Evolutionary conservation across 139 green algal genomes (phyloP).

Genomic region (Chlorella sp.): DNA sequence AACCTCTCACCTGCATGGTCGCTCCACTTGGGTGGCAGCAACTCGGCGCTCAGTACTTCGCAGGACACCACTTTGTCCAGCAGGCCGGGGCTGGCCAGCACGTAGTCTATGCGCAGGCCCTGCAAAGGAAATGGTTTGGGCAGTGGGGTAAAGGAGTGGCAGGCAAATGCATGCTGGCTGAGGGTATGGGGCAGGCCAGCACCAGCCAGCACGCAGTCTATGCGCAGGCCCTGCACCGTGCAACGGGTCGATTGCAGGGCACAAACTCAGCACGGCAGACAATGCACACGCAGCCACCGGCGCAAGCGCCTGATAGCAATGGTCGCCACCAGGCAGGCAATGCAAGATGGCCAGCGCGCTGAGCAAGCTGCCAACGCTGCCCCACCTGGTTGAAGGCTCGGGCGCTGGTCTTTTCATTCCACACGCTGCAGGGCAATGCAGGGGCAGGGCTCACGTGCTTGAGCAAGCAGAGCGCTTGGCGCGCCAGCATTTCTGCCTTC

Average conservation of each 20-base stretch:
- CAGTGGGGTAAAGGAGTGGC: too few relatives aligned
- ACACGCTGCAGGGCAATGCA: conserved; percentile 57
- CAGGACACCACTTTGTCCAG: conserved; percentile 56
- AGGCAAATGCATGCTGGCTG: too few relatives aligned
- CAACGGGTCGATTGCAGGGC: not conserved
- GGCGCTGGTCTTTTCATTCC: conserved; percentile 73
- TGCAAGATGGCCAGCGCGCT: not conserved
- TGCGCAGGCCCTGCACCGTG: not conserved
- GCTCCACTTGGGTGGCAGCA: conserved; percentile 75
- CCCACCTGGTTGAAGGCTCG: conserved; percentile 71
- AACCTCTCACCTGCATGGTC: conserved; percentile 38
- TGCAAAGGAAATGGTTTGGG: conserved; percentile 33
- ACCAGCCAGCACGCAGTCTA: not conserved
- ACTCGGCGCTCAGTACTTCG: conserved; percentile 56
- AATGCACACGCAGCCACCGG: not conserved
- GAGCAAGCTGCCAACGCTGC: not conserved
- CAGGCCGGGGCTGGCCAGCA: conserved; percentile 56
- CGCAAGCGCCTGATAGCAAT: not conserved
- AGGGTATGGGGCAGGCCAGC: not conserved
- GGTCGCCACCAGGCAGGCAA: not conserved
- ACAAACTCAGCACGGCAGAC: not conserved
- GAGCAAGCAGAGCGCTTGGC: too few relatives aligned
- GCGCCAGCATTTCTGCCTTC: too few relatives aligned
- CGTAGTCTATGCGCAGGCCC: conserved; percentile 79
- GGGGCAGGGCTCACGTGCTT: too few relatives aligned